Conservation (phyloP, 441 rosid species). For the Pelargonium exstipulatum region DNA sequence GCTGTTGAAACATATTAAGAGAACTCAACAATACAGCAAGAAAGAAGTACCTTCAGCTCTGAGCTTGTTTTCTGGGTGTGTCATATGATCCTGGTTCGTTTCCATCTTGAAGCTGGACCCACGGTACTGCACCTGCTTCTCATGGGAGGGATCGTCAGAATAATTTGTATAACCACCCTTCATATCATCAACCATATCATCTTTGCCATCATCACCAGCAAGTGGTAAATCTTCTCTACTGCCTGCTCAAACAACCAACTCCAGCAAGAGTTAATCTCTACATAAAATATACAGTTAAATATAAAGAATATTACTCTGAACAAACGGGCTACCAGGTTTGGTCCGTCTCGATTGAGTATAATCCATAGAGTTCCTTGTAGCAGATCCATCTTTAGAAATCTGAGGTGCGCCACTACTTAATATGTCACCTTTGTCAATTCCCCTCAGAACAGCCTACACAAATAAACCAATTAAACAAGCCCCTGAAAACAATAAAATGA, state of each 20-base stretch:
- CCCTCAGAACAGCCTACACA: conserved; percentile 61
- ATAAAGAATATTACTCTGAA: conserved; percentile 14
- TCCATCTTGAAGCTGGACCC: conserved; percentile 32
- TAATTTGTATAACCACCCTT: conserved; percentile 32
- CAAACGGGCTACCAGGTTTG: conserved; percentile 53
- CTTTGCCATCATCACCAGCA: conserved; percentile 45
- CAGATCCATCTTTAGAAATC: conserved; percentile 64
- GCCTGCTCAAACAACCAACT: conserved; percentile 49
- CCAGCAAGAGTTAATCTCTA: conserved; percentile 19
- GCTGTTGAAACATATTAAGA: neutral
- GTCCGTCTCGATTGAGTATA: conserved; percentile 51
- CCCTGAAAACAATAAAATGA: conserved; percentile 14
- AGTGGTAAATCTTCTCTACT: conserved; percentile 56
- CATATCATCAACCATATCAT: conserved; percentile 38
- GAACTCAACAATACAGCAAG: neutral
- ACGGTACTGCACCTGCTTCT: conserved; percentile 26
- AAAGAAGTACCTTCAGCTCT: conserved; percentile 50
- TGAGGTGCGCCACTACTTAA: conserved; percentile 87
- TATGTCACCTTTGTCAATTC: conserved; percentile 79
- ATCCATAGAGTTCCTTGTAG: conserved; percentile 49
- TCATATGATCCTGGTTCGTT: conserved; percentile 25
- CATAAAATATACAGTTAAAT: conserved; percentile 17
- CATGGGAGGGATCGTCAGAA: conserved; percentile 31
- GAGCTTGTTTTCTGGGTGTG: conserved; percentile 40
- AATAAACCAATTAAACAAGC: conserved; percentile 23